A percentile compares a stretch with the other conserved stretches of the same genome.
Evolutionary conservation across 2,329 filamentous ascomycete species (phyloP).

Genomic region (Talaromyces sp.): DNA sequence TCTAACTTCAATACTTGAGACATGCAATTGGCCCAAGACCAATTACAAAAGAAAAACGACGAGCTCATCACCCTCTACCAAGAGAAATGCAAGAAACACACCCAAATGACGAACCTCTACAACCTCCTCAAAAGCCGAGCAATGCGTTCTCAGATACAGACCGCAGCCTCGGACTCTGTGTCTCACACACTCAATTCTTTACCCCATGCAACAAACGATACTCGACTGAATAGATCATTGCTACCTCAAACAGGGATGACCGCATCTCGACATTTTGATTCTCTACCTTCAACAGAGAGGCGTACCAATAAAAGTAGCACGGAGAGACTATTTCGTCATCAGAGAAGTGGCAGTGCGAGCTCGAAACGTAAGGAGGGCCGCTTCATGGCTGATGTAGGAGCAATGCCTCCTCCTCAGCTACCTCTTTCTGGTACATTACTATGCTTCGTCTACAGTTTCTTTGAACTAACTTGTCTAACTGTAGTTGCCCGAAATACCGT

Average conservation of each 20-base stretch:
- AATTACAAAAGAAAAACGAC: conserved; percentile 66
- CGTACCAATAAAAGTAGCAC: conserved; percentile 28
- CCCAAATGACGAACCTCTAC: conserved; percentile 64
- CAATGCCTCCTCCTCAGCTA: conserved; percentile 33
- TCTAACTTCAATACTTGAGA: conserved; percentile 35
- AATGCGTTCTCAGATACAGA: conserved; percentile 53
- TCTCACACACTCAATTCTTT: conserved; percentile 45
- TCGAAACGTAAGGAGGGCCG: conserved; percentile 29
- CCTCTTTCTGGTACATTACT: conserved; percentile 19
- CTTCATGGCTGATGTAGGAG: conserved; percentile 20
- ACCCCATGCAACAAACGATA: conserved; percentile 20
- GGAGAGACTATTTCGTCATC: conserved; percentile 39
- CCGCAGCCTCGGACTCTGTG: conserved; percentile 54
- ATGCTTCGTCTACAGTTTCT: neutral
- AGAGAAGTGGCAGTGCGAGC: conserved; percentile 40
- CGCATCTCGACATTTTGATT: conserved; percentile 23
- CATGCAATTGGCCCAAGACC: conserved; percentile 61
- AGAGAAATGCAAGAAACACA: conserved; percentile 67
- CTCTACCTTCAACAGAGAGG: conserved; percentile 14
- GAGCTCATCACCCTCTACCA: conserved; percentile 64
- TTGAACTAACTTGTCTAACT: neutral
- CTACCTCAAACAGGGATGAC: conserved; percentile 26
- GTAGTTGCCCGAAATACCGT: conserved; percentile 7
- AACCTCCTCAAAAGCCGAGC: conserved; percentile 55
- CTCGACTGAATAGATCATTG: conserved; percentile 16